phyloP scores from a whole-genome alignment of 2,329 filamentous ascomycete genomes.

The Aureobasidium sp. region DNA sequence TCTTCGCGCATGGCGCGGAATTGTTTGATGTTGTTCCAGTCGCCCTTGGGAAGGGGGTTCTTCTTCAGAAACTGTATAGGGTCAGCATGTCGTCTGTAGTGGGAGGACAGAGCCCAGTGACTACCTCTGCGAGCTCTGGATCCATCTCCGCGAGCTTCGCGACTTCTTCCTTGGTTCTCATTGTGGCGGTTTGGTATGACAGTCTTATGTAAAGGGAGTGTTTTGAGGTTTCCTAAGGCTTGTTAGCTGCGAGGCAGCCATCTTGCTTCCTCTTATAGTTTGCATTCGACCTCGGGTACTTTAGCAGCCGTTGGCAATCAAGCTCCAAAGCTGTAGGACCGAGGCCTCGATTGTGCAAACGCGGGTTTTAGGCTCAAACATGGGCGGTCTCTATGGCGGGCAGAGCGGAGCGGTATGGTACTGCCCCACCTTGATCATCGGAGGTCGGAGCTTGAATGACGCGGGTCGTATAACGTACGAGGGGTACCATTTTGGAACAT shows the following conservation, averaged over 20 bases:
- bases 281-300: background rate
- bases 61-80: slow-evolving; percentile 2
- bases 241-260: background rate
- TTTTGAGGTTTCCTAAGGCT: background rate
- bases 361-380: background rate
- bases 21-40: slow-evolving; percentile 14
- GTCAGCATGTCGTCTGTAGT: background rate
- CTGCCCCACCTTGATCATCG: background rate
- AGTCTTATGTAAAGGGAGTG: background rate
- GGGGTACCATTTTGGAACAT: too few relatives aligned
- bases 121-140: slow-evolving; percentile 17
- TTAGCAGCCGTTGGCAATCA: background rate
- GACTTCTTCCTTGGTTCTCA: slow-evolving; percentile 14
- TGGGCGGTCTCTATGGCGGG: background rate
- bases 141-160: slow-evolving; percentile 16
- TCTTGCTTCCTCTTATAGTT: background rate
- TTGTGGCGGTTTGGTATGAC: background rate
- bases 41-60: slow-evolving; percentile 11
- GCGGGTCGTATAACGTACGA: background rate
- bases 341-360: background rate
- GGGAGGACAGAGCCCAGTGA: too few relatives aligned
- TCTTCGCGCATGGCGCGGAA: slow-evolving; percentile 14
- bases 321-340: background rate
- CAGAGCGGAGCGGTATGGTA: background rate
- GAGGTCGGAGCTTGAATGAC: background rate